Conservation (phyloP, 202 grass and related monocot genomes). For the Saccharum hybrid region DNA sequence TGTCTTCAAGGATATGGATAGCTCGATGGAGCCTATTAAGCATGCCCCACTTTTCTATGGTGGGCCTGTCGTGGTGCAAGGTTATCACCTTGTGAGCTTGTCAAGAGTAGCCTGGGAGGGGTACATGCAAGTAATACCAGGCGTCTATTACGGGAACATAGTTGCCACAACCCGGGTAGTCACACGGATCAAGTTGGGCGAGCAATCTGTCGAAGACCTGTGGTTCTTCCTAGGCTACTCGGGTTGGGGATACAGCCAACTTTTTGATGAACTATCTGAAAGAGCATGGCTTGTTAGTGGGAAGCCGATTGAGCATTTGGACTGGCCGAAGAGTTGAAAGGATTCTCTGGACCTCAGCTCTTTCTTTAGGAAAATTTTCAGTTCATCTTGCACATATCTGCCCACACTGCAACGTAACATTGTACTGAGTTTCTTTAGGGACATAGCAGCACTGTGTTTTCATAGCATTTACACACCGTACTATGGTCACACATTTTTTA, state of each 20-base stretch:
- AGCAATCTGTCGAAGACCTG: slow-evolving; percentile 49
- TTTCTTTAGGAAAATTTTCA: slow-evolving; percentile 26
- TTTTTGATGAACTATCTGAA: slow-evolving; percentile 74
- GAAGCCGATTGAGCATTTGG: slow-evolving; percentile 54
- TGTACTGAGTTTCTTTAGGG: slow-evolving; percentile 11
- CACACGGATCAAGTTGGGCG: slow-evolving; percentile 55
- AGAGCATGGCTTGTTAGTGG: slow-evolving; percentile 67
- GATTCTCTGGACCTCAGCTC: not conserved
- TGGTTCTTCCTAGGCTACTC: slow-evolving; percentile 95
- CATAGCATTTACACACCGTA: not conserved
- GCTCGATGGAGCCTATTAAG: slow-evolving; percentile 63
- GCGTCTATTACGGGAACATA: slow-evolving; percentile 77
- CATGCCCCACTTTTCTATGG: slow-evolving; percentile 74
- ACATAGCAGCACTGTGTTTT: not conserved
- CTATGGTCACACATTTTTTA: slow-evolving; percentile 8
- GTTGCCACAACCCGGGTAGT: slow-evolving; percentile 57
- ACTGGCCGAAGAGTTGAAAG: slow-evolving; percentile 68
- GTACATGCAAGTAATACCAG: slow-evolving; percentile 61
- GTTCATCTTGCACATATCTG: slow-evolving; percentile 46
- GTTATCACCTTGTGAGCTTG: slow-evolving; percentile 82
- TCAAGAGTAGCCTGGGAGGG: slow-evolving; percentile 57
- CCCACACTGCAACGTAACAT: not conserved
- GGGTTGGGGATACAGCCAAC: slow-evolving; percentile 70
- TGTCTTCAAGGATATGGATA: slow-evolving; percentile 72
- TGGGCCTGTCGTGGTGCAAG: slow-evolving; percentile 71